Conservation (phyloP, 2,329 filamentous ascomycete species). For the Neonectria punicea region DNA sequence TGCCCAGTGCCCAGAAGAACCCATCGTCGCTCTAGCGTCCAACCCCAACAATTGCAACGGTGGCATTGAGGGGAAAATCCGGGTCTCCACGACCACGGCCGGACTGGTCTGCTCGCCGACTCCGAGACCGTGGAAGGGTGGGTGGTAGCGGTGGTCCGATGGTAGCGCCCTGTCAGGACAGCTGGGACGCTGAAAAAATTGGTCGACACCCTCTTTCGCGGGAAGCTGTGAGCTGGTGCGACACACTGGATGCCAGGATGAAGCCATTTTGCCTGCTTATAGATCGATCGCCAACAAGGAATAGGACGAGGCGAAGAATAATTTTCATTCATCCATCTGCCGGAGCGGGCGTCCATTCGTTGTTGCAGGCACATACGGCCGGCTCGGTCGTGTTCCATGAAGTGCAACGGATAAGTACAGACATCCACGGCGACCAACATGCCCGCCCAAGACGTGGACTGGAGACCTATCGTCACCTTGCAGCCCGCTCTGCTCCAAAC, state of each 20-base stretch:
- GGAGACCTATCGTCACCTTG: neutral
- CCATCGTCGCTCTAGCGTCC: neutral
- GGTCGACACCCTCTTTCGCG: neutral
- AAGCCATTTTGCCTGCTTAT: neutral
- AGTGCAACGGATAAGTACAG: neutral
- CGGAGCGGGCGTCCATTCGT: neutral
- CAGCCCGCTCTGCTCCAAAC: neutral
- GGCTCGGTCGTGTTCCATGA: neutral
- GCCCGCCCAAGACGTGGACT: neutral
- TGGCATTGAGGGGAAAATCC: constrained; percentile 17
- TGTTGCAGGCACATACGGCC: neutral
- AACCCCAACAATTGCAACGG: constrained; percentile 3
- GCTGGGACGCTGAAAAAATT: neutral
- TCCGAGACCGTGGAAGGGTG: constrained; percentile 8
- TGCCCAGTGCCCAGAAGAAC: neutral
- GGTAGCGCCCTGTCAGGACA: neutral
- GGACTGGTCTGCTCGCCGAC: constrained; percentile 20
- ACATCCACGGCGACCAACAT: neutral
- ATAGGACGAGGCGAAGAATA: neutral
- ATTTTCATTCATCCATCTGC: neutral
- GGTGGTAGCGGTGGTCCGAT: neutral
- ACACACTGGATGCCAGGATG: neutral
- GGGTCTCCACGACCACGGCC: neutral
- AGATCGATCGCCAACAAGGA: neutral
- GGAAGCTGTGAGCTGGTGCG: neutral